Evolutionary conservation across 176 grass and related monocot genomes (phyloP), one percentile per base, ranked within the genome.

Genomic region (Avena insularis): DNA sequence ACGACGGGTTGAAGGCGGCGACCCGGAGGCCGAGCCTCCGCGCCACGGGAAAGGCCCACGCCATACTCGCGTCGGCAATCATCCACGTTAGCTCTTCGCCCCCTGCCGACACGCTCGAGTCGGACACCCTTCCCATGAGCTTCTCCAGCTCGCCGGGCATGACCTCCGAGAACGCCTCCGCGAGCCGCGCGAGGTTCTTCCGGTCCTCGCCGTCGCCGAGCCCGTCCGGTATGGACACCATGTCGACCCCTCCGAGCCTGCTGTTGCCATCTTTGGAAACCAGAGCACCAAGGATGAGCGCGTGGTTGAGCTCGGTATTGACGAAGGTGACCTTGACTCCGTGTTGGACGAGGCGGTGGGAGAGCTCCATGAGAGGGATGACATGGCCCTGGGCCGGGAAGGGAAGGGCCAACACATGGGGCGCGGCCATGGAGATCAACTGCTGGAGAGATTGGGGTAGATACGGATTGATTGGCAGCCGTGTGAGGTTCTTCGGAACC

Each of bases 161-260:
- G 88, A 62, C 25, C 40, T 49, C 71, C 0, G 43, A 25, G 79
- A 94, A 88, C 12, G 92, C 82, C 3, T 90, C 67, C 0, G 72
- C 54, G 3, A 92, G 71, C 70, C 79, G 88, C 12, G 81, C 81
- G 4, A 94, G 78, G 11, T 92, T 69, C 35, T 89, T 94, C 4
- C 90, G 77, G 72, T 88, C 87, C 12, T 92, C 92, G 13, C 82
- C 78, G 16, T 71, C 70, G 27, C 15, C 90, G 10, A 97, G 64
- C 25, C 95, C 92, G 19, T 97, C 95, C 0, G 92, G 89, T 46
- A 97, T 21, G 45, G 68, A 88, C 61, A 91, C 84, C 95, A 93
- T 64, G 43, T 88, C n/a, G 11, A 97, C 78, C 14, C 89, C 92
- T 49, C 35, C 86, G 14, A 79, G 56, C 38, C 65, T 13, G 60